Conservation (phyloP, 768 basidiomycete genomes). For the Tulasnella sp. region DNA sequence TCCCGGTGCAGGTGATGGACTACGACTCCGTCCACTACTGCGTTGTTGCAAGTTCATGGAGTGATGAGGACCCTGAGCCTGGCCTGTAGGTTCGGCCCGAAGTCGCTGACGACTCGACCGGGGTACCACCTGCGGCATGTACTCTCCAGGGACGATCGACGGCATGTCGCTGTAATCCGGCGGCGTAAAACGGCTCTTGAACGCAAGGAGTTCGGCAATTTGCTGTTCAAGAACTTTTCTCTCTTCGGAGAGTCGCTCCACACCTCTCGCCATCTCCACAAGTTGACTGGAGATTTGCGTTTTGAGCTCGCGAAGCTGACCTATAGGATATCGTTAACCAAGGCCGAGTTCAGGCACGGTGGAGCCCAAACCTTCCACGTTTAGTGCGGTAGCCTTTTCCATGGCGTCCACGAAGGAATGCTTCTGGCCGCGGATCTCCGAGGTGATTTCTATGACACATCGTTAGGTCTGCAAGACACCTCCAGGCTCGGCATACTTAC, state of each 20-base stretch:
- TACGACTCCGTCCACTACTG: neutral
- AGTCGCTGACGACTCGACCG: neutral
- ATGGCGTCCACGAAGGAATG: conserved; percentile 18
- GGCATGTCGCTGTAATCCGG: neutral
- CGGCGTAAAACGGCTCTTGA: conserved; percentile 10
- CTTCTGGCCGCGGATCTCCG: conserved; percentile 18
- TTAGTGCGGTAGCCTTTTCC: conserved; percentile 18
- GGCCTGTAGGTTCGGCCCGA: neutral
- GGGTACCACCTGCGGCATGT: neutral
- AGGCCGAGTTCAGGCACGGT: neutral
- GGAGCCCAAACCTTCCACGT: conserved; percentile 11
- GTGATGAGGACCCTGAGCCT: neutral
- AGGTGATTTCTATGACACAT: neutral
- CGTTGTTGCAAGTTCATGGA: neutral
- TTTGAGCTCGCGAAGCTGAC: conserved; percentile 14
- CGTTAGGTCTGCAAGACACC: neutral
- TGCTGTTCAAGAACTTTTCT: conserved; percentile 16
- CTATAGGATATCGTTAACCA: neutral
- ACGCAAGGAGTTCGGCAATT: conserved; percentile 15
- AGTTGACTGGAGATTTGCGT: conserved; percentile 13
- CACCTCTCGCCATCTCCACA: conserved; percentile 14
- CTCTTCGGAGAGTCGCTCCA: conserved; percentile 12
- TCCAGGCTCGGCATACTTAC: neutral
- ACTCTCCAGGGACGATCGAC: neutral
- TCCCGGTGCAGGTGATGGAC: neutral